These are phyloP conservation scores for Fusarium sp. DNA, from an alignment of 2,329 filamentous ascomycete species.

Conservation along the genomic window DNA sequence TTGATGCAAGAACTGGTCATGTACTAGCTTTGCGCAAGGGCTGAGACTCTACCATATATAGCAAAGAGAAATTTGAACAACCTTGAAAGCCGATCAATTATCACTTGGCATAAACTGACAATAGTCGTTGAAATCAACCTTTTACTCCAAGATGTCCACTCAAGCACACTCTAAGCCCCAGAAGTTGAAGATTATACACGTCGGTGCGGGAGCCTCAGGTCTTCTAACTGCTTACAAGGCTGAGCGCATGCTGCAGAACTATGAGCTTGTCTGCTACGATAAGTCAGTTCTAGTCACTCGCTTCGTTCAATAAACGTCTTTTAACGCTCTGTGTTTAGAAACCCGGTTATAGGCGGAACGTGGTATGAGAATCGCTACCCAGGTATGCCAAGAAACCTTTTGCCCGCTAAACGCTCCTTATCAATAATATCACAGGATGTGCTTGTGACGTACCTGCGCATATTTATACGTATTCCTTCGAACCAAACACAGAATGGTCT, in stretches of 20 bases:
- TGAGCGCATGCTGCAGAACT: neutral
- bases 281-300: neutral
- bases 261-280: neutral
- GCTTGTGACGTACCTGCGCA: neutral
- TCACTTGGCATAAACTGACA: accelerated
- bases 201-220: neutral
- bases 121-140: accelerated
- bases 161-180: neutral
- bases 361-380: neutral
- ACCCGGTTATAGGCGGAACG: neutral
- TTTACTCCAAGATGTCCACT: neutral
- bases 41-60: neutral
- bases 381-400: neutral
- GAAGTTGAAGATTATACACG: neutral
- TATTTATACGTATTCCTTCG: neutral
- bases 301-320: neutral
- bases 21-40: no score
- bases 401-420: accelerated
- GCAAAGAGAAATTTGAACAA: no score
- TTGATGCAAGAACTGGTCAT: neutral
- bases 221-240: neutral
- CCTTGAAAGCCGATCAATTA: no score
- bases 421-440: neutral
- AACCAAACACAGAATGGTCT: neutral
- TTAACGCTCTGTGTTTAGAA: neutral